Base-by-base conservation (phyloP, 2,329 filamentous ascomycete species). In the Alternaria novae-zelandiae region DNA sequence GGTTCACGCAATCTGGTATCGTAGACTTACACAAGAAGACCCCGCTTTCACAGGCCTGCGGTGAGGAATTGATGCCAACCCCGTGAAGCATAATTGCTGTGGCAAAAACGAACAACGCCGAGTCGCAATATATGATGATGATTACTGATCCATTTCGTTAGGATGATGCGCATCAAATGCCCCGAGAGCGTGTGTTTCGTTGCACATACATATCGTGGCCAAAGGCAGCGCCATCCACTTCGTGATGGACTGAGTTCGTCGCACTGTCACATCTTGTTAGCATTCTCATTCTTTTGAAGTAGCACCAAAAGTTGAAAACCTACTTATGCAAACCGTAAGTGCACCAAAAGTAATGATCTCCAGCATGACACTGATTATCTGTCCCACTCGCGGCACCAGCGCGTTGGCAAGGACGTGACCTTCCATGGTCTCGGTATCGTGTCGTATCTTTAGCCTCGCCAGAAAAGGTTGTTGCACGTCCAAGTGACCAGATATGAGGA, bases 121-220 rank as follows among this genome's bases (percentile, higher is more conserved):
- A 90, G 66, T 90, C 87, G 61, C 81, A 43, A 67, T 90, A 90
- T 36, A 90, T 87, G 10, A 83, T 80, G 45, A 90, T 80, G 51
- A 90, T 83, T 53, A 90, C 88, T 90, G 13, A 15, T 36, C n/a
- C 13, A 41, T 23, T 20, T 10, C 4, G 20, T 53, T 32, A 53
- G 49, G 15, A 12, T 13, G 8, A 17, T 36, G 20, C 36, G 12
- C 20, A 23, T 41, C 4, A n/a, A 28, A 41, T 41, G 20, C 49
- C n/a, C 49, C 15, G 13, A 53, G 20, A 15, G 25, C 49, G 21
- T 23, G 49, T 2, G n/a, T 41, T 32, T 2, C 11, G 28, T 41
- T 25, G 30, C 49, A 41, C 68, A 56, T 64, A 70, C 67, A 61
- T 62, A 65, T 71, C 21, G 59, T 71, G 2, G 74, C 68, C 41